Evolutionary conservation across 345 rosid genomes (phyloP), one percentile per base, ranked within the genome.

Genomic region (Diplotaxis tenuifolia): DNA sequence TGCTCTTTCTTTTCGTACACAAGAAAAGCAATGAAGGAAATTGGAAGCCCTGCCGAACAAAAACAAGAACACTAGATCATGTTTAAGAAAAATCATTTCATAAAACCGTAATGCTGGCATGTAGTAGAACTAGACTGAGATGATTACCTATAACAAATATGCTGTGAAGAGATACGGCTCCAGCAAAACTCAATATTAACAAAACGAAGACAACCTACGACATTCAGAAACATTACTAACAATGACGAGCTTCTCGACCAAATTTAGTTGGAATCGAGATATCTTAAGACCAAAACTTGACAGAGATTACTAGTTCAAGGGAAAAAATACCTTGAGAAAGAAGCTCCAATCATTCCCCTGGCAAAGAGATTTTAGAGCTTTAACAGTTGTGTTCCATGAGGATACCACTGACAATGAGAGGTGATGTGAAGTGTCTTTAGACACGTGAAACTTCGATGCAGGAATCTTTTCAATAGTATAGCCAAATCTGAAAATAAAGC

Each of bases 381-480:
- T 70, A 47, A 86, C 82, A 65, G 77, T 75, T 60, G 75, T 52
- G 73, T 94, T 89, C 95, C 96, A 94, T 70, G 79, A 81, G 34
- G 95, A 83, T 81, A 86, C 85, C 70, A 87, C 72, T 76, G 87
- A 81, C 53, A 63, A 59, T 73, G 88, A 87, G 60, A 82, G 68
- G 36, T 38, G 61, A 40, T 40, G 84, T 28, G 92, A 84, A 71
- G 79, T 84, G 71, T 87, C 88, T 68, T 88, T 86, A 6, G 96
- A 80, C 21, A 89, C 70, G 68, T 82, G 82, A 82, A 89, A 91
- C 66, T 74, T 68, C 54, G 96, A 89, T 10, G 82, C 49, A 6
- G 88, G 86, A 69, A 94, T 81, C 83, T 91, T 91, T 85, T 94
- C 96, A 14, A 89, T 14, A 38, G 83, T 83, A 76, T 86, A 89